Conservation (phyloP, 495 filamentous ascomycete genomes). For the Neurospora sp. region DNA sequence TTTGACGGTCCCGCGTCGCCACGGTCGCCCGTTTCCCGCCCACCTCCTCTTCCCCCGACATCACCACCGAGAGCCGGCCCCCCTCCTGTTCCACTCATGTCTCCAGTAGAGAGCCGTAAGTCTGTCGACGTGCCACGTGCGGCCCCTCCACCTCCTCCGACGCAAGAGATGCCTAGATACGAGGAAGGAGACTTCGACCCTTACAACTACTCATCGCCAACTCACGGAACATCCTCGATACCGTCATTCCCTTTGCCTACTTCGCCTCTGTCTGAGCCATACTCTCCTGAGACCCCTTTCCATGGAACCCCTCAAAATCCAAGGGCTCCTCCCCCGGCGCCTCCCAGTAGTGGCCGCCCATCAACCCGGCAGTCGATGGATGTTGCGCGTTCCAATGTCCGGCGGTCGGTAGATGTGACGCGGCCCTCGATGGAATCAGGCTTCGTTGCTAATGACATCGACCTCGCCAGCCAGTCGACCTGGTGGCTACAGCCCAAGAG, state of each 20-base stretch:
- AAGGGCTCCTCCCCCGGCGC: constrained; percentile 37
- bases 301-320: constrained; percentile 24
- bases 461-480: constrained; percentile 56
- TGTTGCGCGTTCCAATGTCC: constrained; percentile 41
- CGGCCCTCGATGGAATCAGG: constrained; percentile 58
- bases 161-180: constrained; percentile 35
- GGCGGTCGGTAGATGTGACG: constrained; percentile 62
- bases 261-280: constrained; percentile 34
- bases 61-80: constrained; percentile 40
- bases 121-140: constrained; percentile 64
- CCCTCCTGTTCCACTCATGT: constrained; percentile 49
- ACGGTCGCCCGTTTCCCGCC: constrained; percentile 36
- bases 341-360: constrained; percentile 34
- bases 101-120: constrained; percentile 31
- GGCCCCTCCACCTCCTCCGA: constrained; percentile 54
- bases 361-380: constrained; percentile 61
- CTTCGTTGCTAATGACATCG: constrained; percentile 78
- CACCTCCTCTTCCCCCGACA: constrained; percentile 34
- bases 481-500: constrained; percentile 79
- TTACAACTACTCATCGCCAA: constrained; percentile 52
- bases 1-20: constrained; percentile 42
- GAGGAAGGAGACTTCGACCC: constrained; percentile 68
- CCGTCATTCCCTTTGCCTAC: constrained; percentile 40
- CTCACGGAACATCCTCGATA: constrained; percentile 14
- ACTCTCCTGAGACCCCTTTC: constrained; percentile 13